These are phyloP conservation scores for Ceratocystis cacaofunesta DNA, from an alignment of 2,329 filamentous ascomycete species.

Conservation along the genomic window DNA sequence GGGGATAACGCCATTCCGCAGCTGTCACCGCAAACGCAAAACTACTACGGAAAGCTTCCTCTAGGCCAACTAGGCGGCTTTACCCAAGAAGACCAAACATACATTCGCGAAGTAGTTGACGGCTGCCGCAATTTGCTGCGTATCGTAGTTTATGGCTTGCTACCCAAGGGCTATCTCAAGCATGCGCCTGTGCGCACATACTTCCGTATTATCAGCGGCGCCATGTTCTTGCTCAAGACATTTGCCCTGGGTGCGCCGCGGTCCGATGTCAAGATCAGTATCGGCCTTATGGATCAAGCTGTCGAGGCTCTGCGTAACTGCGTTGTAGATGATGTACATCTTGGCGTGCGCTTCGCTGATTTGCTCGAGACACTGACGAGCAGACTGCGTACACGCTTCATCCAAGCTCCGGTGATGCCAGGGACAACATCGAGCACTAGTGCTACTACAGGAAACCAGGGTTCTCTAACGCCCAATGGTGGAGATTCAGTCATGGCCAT, in stretches of 20 bases:
- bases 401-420: slow-evolving; percentile 36
- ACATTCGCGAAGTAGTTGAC: slow-evolving; percentile 61
- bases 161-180: slow-evolving; percentile 61
- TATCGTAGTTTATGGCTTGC: slow-evolving; percentile 61
- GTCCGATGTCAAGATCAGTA: slow-evolving; percentile 60
- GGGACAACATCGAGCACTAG: neutral
- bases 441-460: neutral
- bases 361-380: slow-evolving; percentile 66
- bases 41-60: slow-evolving; percentile 49
- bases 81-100: slow-evolving; percentile 53
- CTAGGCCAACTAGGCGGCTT: slow-evolving; percentile 50
- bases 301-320: slow-evolving; percentile 61
- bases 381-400: slow-evolving; percentile 59
- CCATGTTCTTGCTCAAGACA: slow-evolving; percentile 73
- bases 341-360: slow-evolving; percentile 72
- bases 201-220: slow-evolving; percentile 72
- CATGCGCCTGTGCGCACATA: slow-evolving; percentile 74
- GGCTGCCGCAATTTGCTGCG: slow-evolving; percentile 62
- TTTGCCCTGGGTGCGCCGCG: slow-evolving; percentile 69
- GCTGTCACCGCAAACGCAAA: slow-evolving; percentile 49
- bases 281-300: slow-evolving; percentile 59
- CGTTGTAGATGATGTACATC: slow-evolving; percentile 71
- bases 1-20: slow-evolving; percentile 25
- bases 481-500: neutral
- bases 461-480: neutral